Percentiles rank a stretch among this genome's conserved stretches.
Evolutionary conservation across 352 stramenopile genomes (phyloP).

Genomic region (Globisporangium takayamanum): DNA sequence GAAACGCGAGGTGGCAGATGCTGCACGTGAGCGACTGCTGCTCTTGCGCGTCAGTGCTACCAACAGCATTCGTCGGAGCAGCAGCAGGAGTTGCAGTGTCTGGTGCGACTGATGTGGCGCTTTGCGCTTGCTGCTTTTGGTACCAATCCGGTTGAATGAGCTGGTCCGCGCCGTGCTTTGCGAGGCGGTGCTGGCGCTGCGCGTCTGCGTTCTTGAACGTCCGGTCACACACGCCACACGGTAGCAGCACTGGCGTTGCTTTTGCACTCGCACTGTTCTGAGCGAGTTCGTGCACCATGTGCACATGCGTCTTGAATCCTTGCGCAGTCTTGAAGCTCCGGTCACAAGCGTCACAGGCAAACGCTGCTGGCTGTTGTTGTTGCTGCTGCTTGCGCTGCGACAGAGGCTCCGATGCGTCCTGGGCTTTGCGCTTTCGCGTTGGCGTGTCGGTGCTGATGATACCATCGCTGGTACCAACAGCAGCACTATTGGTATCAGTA

Average conservation of each 20-base stretch:
- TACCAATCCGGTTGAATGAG: conserved; percentile 83
- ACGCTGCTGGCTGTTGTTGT: conserved; percentile 4
- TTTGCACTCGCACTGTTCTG: conserved; percentile 9
- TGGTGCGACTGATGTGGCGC: neutral
- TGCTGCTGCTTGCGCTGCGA: neutral
- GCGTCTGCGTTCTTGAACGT: conserved; percentile 77
- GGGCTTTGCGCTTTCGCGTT: conserved; percentile 33
- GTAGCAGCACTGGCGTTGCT: conserved; percentile 17
- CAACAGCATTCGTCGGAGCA: neutral
- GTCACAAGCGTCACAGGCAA: conserved; percentile 46
- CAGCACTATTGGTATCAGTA: neutral
- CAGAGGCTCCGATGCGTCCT: neutral
- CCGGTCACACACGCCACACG: conserved; percentile 41
- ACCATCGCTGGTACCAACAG: neutral
- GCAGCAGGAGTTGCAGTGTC: too few relatives aligned
- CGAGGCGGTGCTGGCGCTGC: conserved; percentile 59
- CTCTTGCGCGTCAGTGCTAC: neutral
- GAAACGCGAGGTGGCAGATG: conserved; percentile 33
- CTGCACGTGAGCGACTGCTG: conserved; percentile 17
- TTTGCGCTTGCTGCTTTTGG: conserved; percentile 19
- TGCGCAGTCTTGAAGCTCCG: conserved; percentile 68
- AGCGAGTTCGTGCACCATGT: conserved; percentile 79
- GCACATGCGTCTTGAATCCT: conserved; percentile 67
- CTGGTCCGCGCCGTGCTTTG: conserved; percentile 76
- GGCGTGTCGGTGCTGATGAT: neutral